Base-by-base conservation (phyloP, 805 yeast genomes). In the Pichia manshurica region DNA sequence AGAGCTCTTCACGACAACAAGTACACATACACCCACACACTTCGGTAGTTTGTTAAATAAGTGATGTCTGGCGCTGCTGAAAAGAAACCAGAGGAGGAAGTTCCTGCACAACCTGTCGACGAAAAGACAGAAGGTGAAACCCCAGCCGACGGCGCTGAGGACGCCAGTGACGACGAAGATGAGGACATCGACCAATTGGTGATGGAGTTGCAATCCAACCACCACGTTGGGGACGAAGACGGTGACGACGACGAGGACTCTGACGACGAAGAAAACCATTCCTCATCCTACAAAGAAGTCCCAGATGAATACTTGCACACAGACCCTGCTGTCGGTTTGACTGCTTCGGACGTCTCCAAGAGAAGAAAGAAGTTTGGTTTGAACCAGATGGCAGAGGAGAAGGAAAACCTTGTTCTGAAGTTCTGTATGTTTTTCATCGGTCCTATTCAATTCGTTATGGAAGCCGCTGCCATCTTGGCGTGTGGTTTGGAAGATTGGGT, bases 401-500 rank as follows among this genome's bases (percentile, higher is more conserved):
- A 78, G 59, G 95, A 87, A 73, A 84, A 83, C 72, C 56, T 85
- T 69, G 56, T 87, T 51, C 71, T 87, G 57, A 88, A 88, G 76
- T 87, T 87, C 68, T 64, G 84, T 63, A 77, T 79, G 84, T 87
- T 87, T 78, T 87, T 87, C 68, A 83, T 88, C 55, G 96, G 96
- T 74, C 96, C 96, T 59, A 87, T 88, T 69, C 96, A 87, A 76
- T 87, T 88, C 81, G 96, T 87, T 66, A 87, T 87, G 96, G 96
- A 88, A 75, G 93, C 91, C 64, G 96, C 96, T 62, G 96, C 96
- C 61, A 78, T 88, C 56, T 77, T 87, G 69, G 96, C 96, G 64
- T 95, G 95, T 57, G 96, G 96, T 83, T 77, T 87, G 62, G 89
- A 87, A 75, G 96, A 90, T 76, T 89, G 96, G 96, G 96, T 89